A percentile compares a stretch with the other conserved stretches of the same genome.
phyloP scores from a whole-genome alignment of 2,329 filamentous ascomycete species.

The Aspergillus sp. region DNA sequence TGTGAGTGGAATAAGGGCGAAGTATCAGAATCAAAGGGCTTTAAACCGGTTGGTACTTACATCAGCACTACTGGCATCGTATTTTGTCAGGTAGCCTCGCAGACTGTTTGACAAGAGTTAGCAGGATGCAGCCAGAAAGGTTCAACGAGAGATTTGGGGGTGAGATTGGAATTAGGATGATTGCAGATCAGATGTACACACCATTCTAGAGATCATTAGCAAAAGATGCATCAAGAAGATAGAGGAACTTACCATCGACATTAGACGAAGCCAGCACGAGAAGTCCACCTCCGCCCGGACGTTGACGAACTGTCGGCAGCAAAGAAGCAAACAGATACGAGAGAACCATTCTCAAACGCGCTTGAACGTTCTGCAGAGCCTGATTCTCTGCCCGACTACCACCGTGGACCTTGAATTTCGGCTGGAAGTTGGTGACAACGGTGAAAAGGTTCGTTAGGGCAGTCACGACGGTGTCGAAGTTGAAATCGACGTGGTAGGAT shows the following conservation, averaged over 20 bases:
- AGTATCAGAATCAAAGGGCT: too few species aligned
- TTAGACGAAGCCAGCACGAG: conserved; percentile 69
- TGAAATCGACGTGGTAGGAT: conserved; percentile 68
- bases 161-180: background rate
- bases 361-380: conserved; percentile 66
- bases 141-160: background rate
- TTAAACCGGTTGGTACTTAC: conserved; percentile 39
- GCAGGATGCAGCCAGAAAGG: background rate
- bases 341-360: conserved; percentile 64
- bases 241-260: conserved; percentile 48
- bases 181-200: conserved; percentile 8
- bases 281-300: conserved; percentile 57
- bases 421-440: conserved; percentile 59
- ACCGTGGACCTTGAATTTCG: conserved; percentile 64
- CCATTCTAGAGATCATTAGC: conserved; percentile 27
- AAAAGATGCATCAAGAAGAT: background rate
- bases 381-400: conserved; percentile 62
- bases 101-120: conserved; percentile 38
- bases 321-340: conserved; percentile 65
- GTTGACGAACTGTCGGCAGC: conserved; percentile 58
- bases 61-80: conserved; percentile 59
- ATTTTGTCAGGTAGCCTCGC: conserved; percentile 67
- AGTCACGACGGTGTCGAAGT: conserved; percentile 68
- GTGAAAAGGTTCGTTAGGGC: conserved; percentile 62
- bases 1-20: too few species aligned